A percentile compares a stretch with the other conserved stretches of the same genome.
phyloP scores from a whole-genome alignment of 345 rosid genomes.

The Angophora floribunda region DNA sequence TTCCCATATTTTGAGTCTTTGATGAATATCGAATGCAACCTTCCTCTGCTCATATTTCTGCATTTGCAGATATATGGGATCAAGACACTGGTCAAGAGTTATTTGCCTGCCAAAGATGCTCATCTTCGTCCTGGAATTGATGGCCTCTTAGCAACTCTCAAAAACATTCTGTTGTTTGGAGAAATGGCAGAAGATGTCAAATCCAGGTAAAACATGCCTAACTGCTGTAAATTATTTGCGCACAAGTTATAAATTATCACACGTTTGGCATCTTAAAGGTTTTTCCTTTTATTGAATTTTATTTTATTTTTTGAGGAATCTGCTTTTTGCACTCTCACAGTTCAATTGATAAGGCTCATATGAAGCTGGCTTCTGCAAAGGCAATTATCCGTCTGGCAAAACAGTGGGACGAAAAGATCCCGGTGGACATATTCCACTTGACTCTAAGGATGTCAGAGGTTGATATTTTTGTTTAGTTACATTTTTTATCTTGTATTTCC shows the following conservation, averaged over 20 bases:
- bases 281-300: background rate
- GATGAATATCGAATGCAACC: background rate
- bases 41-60: background rate
- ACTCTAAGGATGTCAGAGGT: slow-evolving; percentile 77
- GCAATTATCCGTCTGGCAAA: slow-evolving; percentile 83
- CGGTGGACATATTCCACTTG: slow-evolving; percentile 69
- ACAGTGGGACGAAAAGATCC: slow-evolving; percentile 88
- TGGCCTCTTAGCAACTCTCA: slow-evolving; percentile 53
- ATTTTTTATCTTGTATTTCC: background rate
- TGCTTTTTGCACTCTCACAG: slow-evolving; percentile 33
- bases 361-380: slow-evolving; percentile 93
- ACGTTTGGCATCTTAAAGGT: background rate
- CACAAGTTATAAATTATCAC: background rate
- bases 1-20: background rate
- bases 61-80: slow-evolving; percentile 71
- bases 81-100: slow-evolving; percentile 88
- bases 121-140: slow-evolving; percentile 85
- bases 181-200: slow-evolving; percentile 65
- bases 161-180: slow-evolving; percentile 60
- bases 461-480: background rate
- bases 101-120: slow-evolving; percentile 88
- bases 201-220: slow-evolving; percentile 49
- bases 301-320: slow-evolving; percentile 1
- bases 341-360: slow-evolving; percentile 75
- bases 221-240: background rate